Evolutionary conservation across 306 rosid genomes (phyloP).

Genomic region (Dalbergia cochinchinensis): DNA sequence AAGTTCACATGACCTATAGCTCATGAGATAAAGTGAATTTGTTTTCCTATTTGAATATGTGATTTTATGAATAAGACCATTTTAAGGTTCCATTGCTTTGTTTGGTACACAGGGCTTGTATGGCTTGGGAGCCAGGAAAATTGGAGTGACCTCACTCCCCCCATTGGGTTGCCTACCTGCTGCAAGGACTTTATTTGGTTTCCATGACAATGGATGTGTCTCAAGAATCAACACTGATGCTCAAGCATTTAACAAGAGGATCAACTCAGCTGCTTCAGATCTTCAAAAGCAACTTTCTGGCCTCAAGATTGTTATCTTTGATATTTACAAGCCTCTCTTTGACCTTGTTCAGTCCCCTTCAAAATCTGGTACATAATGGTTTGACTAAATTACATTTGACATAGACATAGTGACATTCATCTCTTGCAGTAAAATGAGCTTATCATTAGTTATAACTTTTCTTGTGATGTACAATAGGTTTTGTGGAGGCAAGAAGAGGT

Average conservation of each 20-base stretch:
- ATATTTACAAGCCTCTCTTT: slow-evolving; percentile 76
- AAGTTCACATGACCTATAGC: too few species aligned
- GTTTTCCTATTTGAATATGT: not conserved
- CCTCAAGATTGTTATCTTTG: slow-evolving; percentile 81
- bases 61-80: not conserved
- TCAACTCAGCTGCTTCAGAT: slow-evolving; percentile 67
- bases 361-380: slow-evolving; percentile 60
- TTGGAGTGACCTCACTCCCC: slow-evolving; percentile 95
- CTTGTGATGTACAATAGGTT: slow-evolving; percentile 57
- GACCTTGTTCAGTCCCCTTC: slow-evolving; percentile 84
- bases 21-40: too few species aligned
- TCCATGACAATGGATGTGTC: slow-evolving; percentile 72
- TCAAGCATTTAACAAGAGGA: slow-evolving; percentile 79
- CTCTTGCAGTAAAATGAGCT: not conserved
- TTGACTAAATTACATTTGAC: slow-evolving; percentile 23
- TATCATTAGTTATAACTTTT: not conserved
- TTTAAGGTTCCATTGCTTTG: slow-evolving; percentile 23
- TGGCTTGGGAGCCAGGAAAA: slow-evolving; percentile 83
- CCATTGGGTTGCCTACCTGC: slow-evolving; percentile 94
- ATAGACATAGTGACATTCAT: not conserved
- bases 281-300: slow-evolving; percentile 81
- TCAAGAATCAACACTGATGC: slow-evolving; percentile 72
- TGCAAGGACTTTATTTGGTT: slow-evolving; percentile 74
- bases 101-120: slow-evolving; percentile 66
- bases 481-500: slow-evolving; percentile 81